Evolutionary conservation across 495 filamentous ascomycete genomes (phyloP).

Genomic region (Hypoxylon fragiforme): DNA sequence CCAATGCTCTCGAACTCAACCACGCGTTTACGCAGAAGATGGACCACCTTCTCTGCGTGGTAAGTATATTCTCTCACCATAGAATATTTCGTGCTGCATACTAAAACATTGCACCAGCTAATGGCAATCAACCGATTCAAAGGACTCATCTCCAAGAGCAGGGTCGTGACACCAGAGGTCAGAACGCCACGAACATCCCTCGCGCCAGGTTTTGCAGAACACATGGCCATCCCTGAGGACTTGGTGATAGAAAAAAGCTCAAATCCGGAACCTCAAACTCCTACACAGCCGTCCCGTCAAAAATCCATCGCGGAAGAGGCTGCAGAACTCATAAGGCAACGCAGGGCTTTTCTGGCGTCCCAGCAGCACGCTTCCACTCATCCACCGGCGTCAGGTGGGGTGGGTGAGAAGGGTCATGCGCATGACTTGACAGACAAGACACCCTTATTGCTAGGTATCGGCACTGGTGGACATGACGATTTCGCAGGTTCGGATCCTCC

Average conservation of each 20-base stretch:
- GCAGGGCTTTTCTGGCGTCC: conserved; percentile 40
- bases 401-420: conserved; percentile 59
- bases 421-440: conserved; percentile 65
- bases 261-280: conserved; percentile 60
- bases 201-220: conserved; percentile 3
- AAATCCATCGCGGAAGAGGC: conserved; percentile 46
- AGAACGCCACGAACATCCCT: conserved; percentile 7
- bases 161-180: conserved; percentile 35
- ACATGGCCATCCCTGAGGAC: conserved; percentile 4
- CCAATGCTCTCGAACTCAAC: conserved; percentile 87
- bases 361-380: conserved; percentile 30
- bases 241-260: conserved; percentile 13
- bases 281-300: conserved; percentile 35
- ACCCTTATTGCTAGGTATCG: conserved; percentile 73
- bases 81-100: not conserved
- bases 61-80: conserved; percentile 49
- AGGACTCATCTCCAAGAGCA: conserved; percentile 40
- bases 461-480: conserved; percentile 56
- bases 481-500: conserved; percentile 35
- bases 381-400: conserved; percentile 20
- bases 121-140: conserved; percentile 92
- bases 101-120: conserved; percentile 60
- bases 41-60: conserved; percentile 78
- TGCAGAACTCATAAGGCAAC: conserved; percentile 42
- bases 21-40: conserved; percentile 89